Evolutionary conservation across 2,329 filamentous ascomycete species (phyloP), one percentile per base, ranked within the genome.

Genomic region (Rachicladosporium sp.): DNA sequence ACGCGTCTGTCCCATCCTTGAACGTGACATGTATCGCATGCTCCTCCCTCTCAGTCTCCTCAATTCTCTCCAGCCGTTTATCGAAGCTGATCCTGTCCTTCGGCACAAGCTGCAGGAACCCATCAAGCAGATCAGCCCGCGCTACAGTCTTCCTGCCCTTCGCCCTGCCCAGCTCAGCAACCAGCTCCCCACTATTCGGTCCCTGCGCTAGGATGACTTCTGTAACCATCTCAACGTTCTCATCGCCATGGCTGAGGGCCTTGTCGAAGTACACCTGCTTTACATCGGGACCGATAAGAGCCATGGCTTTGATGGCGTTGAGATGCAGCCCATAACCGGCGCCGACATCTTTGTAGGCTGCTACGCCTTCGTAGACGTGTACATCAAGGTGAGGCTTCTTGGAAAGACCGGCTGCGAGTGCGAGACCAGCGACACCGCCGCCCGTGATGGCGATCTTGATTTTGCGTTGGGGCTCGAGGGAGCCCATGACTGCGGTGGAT

Each of bases 221-320:
- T 13, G 55, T 58, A 4, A 47, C 47, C 51, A 58, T 56, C 41
- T 53, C 55, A 27, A 53, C 42, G 21, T 54, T 52, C 35, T 54
- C 56, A 2, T 67, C 58, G 38, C 69, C 66, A 44, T 68, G 58
- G 0, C 62, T 65, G 6, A 72, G 55, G 1, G 68, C 68, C 42
- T 66, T 64, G 30, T 64, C 41, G 10, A 71, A 66, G 4, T 70
- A 70, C 0, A 71, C 62, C 13, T 64, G 65, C 33, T 72, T 50
- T 12, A 57, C 47, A 38, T 53, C 51, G 2, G 53, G 48, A 6
- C 52, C 53, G 30, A 59, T 56, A 9, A 57, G 47, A 1, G 50
- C 66, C 33, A 74, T 52, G 0, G 69, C 69, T 30, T 65, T 63
- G 54, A 74, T 62, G 0, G 70, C 70, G 50, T 74, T 74, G 1